Evolutionary conservation across 352 stramenopile species (phyloP), one percentile per base, ranked within the genome.

Genomic region (Phytophthora meadii): DNA sequence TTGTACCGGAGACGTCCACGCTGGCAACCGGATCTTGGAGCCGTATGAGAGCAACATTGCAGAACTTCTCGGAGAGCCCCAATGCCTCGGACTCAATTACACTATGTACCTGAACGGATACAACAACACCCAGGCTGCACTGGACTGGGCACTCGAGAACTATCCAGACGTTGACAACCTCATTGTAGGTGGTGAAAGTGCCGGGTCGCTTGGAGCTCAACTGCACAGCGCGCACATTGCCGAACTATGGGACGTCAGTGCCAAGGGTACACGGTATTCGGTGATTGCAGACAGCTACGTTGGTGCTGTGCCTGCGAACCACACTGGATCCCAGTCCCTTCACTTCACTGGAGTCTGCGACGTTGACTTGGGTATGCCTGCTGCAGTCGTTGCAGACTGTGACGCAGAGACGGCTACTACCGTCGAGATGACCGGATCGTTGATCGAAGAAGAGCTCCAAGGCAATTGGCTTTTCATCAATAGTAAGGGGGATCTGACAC

Each of bases 1-100:
- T 61, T 90, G 82, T 61, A 88, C 79, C 14, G 76, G 79, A 37
- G 80, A 91, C 24, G 59, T 89, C 39, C 79, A 88, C 37, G 48
- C 76, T 0, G 80, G 82, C 32, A 84, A 76, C 68, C 44, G 53
- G 4, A 27, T 72, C 5, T 27, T 59, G 6, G 50, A 12, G 6
- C 5, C 45, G 7, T 61, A 54, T 15, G 62, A 79, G 39, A 71
- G 68, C 37, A 52, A 30, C 37, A 32, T 76, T 14, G 72, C 68
- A 9, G 40, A 51, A n/a, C 37, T 81, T 14, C 62, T 84, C 2
- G 64, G 63, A 10, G 67, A 80, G 36, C 42, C 48, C 2, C 57
- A 70, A 39, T 82, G 65, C 47, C 68, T 68, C 10, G 37, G 30
- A 6, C 50, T 65, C 50, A 84, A 87, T 55, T 63, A 51, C 57